phyloP scores from a whole-genome alignment of 768 basidiomycete genomes.

The Tricholoma bakamatsutake region DNA sequence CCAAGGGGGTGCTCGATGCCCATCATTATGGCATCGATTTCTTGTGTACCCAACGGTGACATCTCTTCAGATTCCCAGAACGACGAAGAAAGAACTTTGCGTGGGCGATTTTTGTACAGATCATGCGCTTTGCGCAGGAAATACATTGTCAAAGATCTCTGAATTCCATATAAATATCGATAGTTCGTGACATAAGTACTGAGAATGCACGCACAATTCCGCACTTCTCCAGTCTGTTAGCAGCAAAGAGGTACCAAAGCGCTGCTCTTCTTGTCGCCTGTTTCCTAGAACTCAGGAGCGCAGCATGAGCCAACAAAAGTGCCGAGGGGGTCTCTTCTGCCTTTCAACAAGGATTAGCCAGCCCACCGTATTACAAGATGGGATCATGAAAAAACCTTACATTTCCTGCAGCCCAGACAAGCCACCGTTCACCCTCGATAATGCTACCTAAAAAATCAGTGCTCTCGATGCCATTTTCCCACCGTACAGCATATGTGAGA shows the following conservation, averaged over 20 bases:
- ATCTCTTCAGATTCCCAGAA: conserved; percentile 74
- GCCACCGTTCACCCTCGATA: conserved; percentile 78
- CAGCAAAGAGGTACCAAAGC: conserved; percentile 74
- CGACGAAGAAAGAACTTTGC: conserved; percentile 66
- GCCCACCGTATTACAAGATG: background rate
- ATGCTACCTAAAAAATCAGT: conserved; percentile 51
- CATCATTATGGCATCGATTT: conserved; percentile 59
- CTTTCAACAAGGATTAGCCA: conserved; percentile 37
- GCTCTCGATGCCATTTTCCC: conserved; percentile 61
- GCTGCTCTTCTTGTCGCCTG: conserved; percentile 57
- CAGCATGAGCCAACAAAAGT: conserved; percentile 77
- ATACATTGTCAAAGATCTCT: conserved; percentile 86
- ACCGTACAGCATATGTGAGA: conserved; percentile 64
- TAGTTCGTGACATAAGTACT: conserved; percentile 1
- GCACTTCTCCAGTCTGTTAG: conserved; percentile 74
- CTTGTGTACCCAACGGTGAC: conserved; percentile 29
- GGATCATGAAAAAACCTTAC: conserved; percentile 37
- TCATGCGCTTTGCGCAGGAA: conserved; percentile 69
- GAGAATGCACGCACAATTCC: conserved; percentile 60
- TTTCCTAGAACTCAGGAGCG: conserved; percentile 58
- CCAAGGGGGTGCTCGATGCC: conserved; percentile 80
- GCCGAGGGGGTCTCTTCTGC: conserved; percentile 80
- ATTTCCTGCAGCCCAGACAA: conserved; percentile 80
- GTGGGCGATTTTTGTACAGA: conserved; percentile 44
- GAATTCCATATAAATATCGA: conserved; percentile 3